Evolutionary conservation across 139 green algal genomes (phyloP).

Genomic region (Picochlorum sp.): DNA sequence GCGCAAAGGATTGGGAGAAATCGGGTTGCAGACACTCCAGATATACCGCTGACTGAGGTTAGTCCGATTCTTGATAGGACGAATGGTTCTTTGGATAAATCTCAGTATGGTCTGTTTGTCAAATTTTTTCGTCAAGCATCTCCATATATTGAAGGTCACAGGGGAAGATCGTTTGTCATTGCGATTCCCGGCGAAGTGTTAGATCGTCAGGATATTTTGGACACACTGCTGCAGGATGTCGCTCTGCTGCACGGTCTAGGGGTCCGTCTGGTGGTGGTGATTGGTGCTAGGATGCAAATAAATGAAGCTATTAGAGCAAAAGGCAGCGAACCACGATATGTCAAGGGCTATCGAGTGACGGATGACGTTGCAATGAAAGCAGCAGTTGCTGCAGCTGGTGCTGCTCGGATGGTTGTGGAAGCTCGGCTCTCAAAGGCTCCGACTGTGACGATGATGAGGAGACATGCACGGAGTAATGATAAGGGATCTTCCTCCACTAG

Average conservation of each 20-base stretch:
- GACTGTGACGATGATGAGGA: slow-evolving; percentile 15
- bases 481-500: background rate
- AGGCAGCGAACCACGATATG: slow-evolving; percentile 28
- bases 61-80: too few relatives aligned
- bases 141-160: slow-evolving; percentile 86
- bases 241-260: slow-evolving; percentile 81
- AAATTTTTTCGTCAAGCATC: slow-evolving; percentile 49
- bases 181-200: slow-evolving; percentile 76
- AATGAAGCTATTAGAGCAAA: slow-evolving; percentile 14
- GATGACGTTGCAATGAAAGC: slow-evolving; percentile 23
- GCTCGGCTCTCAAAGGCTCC: slow-evolving; percentile 61
- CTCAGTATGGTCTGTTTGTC: slow-evolving; percentile 25
- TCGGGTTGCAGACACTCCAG: too few relatives aligned
- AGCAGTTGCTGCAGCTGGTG: slow-evolving; percentile 29
- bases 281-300: slow-evolving; percentile 52
- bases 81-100: slow-evolving; percentile 19
- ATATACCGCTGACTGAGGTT: too few relatives aligned
- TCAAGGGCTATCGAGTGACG: slow-evolving; percentile 71
- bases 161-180: slow-evolving; percentile 79
- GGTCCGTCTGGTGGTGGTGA: slow-evolving; percentile 76
- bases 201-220: slow-evolving; percentile 11
- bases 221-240: slow-evolving; percentile 52
- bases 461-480: slow-evolving; percentile 12
- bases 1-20: too few relatives aligned
- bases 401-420: slow-evolving; percentile 50